These are phyloP conservation scores for Boletales sp. DNA, from an alignment of 768 basidiomycete species.

Conservation along the genomic window DNA sequence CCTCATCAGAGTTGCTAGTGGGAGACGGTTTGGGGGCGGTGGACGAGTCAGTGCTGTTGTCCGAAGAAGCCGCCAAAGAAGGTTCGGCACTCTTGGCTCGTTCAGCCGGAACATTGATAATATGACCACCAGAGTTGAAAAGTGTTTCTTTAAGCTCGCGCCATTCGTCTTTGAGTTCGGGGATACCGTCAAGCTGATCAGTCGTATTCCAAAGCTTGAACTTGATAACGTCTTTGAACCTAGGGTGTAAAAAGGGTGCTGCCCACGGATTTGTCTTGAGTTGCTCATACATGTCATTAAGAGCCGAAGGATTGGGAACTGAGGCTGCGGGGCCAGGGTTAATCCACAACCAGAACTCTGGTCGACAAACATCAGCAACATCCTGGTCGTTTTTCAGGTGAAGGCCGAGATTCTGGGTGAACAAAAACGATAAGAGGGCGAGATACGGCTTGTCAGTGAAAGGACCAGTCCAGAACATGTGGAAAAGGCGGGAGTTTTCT, in stretches of 20 bases:
- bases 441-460: conserved; percentile 99
- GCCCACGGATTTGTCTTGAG: conserved; percentile 90
- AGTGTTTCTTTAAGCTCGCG: conserved; percentile 64
- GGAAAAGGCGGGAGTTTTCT: conserved; percentile 85
- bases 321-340: conserved; percentile 95
- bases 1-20: conserved; percentile 35
- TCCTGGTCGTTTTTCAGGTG: conserved; percentile 53
- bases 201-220: conserved; percentile 99
- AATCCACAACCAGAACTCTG: conserved; percentile 98
- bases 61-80: conserved; percentile 12
- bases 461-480: conserved; percentile 99
- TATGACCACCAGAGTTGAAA: conserved; percentile 85
- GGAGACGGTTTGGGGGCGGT: conserved; percentile 18
- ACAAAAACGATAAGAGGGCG: conserved; percentile 90
- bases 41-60: conserved; percentile 22
- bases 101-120: conserved; percentile 59
- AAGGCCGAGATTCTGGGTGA: conserved; percentile 90
- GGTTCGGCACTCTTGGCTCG: conserved; percentile 31
- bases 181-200: conserved; percentile 88
- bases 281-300: conserved; percentile 77
- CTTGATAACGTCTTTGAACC: conserved; percentile 88
- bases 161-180: conserved; percentile 91
- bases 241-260: conserved; percentile 87
- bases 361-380: conserved; percentile 55
- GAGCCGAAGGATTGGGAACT: conserved; percentile 79